Conservation (phyloP, 805 yeast species). For the Kluyveromyces starmeri region DNA sequence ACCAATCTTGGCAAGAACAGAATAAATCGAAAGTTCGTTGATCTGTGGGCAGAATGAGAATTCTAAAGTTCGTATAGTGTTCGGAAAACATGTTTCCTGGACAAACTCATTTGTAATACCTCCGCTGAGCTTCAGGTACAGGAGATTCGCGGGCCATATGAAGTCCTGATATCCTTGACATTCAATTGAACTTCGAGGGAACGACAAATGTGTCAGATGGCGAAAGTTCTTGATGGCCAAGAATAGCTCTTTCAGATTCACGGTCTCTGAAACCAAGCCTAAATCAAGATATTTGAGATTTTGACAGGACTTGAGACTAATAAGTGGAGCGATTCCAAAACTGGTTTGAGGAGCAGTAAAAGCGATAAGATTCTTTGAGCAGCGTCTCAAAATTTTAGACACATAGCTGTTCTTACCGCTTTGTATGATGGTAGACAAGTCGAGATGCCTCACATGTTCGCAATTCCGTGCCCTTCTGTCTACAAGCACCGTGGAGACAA, state of each 20-base stretch:
- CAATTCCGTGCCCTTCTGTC: slow-evolving; percentile 44
- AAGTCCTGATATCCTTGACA: slow-evolving; percentile 42
- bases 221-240: slow-evolving; percentile 56
- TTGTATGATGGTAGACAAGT: slow-evolving; percentile 74
- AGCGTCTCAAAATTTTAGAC: slow-evolving; percentile 71
- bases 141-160: slow-evolving; percentile 72
- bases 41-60: slow-evolving; percentile 83
- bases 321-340: slow-evolving; percentile 83
- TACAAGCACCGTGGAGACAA: slow-evolving; percentile 58
- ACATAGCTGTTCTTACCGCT: slow-evolving; percentile 87
- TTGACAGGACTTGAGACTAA: slow-evolving; percentile 67
- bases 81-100: slow-evolving; percentile 60
- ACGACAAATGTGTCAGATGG: slow-evolving; percentile 63
- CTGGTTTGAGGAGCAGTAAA: slow-evolving; percentile 92
- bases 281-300: slow-evolving; percentile 60
- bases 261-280: slow-evolving; percentile 82
- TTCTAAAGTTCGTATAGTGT: slow-evolving; percentile 59
- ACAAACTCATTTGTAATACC: slow-evolving; percentile 82
- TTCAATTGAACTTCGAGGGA: slow-evolving; percentile 79
- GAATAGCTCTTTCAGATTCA: slow-evolving; percentile 73
- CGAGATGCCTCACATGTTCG: slow-evolving; percentile 51
- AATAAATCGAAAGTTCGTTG: slow-evolving; percentile 54
- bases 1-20: slow-evolving; percentile 58
- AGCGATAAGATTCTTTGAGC: slow-evolving; percentile 51
- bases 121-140: slow-evolving; percentile 73